Conservation (phyloP, 2,329 filamentous ascomycete genomes). For the Ilyonectria mors-panacis region DNA sequence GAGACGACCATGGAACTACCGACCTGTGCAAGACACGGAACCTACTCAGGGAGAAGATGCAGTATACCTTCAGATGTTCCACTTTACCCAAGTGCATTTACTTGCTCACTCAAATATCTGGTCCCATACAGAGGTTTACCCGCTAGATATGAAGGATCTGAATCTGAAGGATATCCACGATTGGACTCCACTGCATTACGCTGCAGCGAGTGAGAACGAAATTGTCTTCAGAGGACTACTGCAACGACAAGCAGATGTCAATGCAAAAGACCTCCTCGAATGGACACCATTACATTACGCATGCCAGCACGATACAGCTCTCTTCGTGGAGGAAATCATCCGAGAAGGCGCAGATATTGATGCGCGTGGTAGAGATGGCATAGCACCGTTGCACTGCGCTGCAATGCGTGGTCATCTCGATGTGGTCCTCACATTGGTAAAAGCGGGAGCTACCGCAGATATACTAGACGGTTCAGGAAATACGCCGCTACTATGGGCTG, state of each 20-base stretch:
- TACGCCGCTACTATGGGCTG: constrained; percentile 28
- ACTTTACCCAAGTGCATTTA: not conserved
- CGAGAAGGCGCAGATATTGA: not conserved
- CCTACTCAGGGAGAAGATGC: not conserved
- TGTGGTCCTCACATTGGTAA: not conserved
- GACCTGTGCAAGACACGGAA: not conserved
- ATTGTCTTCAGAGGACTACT: constrained; percentile 7
- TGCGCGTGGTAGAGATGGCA: constrained; percentile 13
- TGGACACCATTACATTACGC: constrained; percentile 48
- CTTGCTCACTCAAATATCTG: too few species aligned
- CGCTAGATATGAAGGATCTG: constrained; percentile 2
- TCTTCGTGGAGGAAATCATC: not conserved
- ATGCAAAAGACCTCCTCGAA: constrained; percentile 31
- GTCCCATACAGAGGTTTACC: not conserved
- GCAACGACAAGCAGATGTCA: constrained; percentile 22
- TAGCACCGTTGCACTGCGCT: constrained; percentile 13
- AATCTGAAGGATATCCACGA: constrained; percentile 36
- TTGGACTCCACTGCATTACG: constrained; percentile 45
- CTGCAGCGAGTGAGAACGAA: constrained; percentile 5
- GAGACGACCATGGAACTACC: not conserved
- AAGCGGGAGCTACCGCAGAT: not conserved
- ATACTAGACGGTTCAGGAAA: constrained; percentile 8
- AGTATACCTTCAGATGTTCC: not conserved
- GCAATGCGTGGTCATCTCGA: not conserved
- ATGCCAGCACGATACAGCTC: not conserved